Base-by-base conservation (phyloP, 2,329 filamentous ascomycete genomes). In the Aspergillus novoparasiticus region DNA sequence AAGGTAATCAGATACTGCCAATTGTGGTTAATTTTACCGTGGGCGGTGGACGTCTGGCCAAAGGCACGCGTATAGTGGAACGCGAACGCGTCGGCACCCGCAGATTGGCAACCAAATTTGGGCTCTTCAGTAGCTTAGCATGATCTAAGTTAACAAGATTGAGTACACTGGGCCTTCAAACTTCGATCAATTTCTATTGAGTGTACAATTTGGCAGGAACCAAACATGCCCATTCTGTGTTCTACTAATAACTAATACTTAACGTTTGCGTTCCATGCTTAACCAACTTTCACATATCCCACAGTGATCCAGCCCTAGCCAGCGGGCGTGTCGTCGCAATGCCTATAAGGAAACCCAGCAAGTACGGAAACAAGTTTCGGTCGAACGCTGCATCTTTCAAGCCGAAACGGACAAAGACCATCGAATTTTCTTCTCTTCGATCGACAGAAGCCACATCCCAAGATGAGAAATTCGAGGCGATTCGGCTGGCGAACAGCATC, bases 381-480 rank as follows among this genome's bases (percentile, higher is more conserved):
- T 80, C 80, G 10, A 69, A 71, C 43, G 74, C 77, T 53, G 72
- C 81, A 48, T 78, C 78, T 6, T 81, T 76, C 59, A 79, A 79
- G 26, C 83, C 84, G 57, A 83, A 83, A 60, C 86, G 86, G 72
- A 84, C 88, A 30, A 92, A 91, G 73, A 96, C 92, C 5, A 91
- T 98, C 69, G 89, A 94, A 62, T 88, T 92, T 39, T 89, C 90
- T 9, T 87, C 89, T 30, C 81, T 91, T 56, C 85, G 90, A 50
- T 87, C 90, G 61, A 89, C 88, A 60, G 96, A 99, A 82, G 90
- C 87, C 58, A 98, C 93, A 1, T 96, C 94, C 9, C 89, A 92
- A 72, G 93, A 97, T 83, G 95, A 99, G 79, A 96, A 93, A 78
- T 88, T 92, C 80, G 94, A 99, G 80, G 89, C 93, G 43, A 90